Percentiles rank a stretch among this genome's conserved stretches.
These are phyloP conservation scores for Ilex asprella DNA, from an alignment of 257 asterid species.

Conservation along the genomic window DNA sequence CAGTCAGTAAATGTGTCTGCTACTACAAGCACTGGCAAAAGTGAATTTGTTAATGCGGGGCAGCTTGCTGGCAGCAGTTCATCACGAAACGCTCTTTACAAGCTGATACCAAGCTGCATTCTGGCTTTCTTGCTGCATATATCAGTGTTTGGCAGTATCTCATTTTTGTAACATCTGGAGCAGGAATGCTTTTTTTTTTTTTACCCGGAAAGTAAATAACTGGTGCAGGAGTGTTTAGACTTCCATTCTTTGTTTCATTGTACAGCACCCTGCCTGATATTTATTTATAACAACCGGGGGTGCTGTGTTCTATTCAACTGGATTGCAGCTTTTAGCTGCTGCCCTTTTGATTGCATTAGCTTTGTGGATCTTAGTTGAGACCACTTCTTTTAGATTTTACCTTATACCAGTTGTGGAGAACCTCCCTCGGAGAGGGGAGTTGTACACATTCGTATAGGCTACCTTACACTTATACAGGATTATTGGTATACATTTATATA, in stretches of 20 bases:
- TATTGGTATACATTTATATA: too few relatives aligned
- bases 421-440: too few relatives aligned
- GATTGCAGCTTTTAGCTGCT: not conserved
- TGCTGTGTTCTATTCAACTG: not conserved
- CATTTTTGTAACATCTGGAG: constrained; percentile 32
- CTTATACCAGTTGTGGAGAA: too few relatives aligned
- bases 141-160: constrained; percentile 27
- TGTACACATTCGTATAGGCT: too few relatives aligned
- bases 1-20: constrained; percentile 68
- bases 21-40: constrained; percentile 43
- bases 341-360: too few relatives aligned
- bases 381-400: too few relatives aligned
- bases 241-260: not conserved
- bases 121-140: constrained; percentile 37
- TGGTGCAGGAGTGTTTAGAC: not conserved
- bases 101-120: constrained; percentile 12
- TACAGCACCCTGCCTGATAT: not conserved
- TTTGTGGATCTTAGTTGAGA: too few relatives aligned
- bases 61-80: constrained; percentile 34
- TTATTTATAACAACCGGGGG: not conserved
- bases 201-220: constrained; percentile 4
- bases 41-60: constrained; percentile 71
- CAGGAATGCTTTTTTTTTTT: not conserved
- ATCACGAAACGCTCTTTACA: constrained; percentile 12
- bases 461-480: too few relatives aligned